These are phyloP conservation scores for Paecilomyces fulvus DNA, from an alignment of 2,329 filamentous ascomycete genomes.

Conservation along the genomic window DNA sequence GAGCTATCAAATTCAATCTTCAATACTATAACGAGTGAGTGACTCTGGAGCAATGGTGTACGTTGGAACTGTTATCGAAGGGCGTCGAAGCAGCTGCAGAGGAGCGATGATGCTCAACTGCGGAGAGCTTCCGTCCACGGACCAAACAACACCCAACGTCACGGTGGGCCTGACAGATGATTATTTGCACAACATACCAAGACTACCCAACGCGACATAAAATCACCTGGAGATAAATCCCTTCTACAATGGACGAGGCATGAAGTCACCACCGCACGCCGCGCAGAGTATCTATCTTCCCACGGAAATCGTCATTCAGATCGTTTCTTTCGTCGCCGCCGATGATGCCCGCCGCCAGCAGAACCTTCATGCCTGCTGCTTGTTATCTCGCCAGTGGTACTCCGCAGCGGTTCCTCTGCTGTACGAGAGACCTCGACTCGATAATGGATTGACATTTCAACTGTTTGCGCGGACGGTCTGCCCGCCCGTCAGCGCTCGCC, in stretches of 20 bases:
- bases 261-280: neutral
- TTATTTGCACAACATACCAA: neutral
- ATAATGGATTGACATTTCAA: slow-evolving; percentile 42
- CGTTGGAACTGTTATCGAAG: neutral
- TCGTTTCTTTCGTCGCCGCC: slow-evolving; percentile 37
- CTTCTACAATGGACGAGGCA: neutral
- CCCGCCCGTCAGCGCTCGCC: slow-evolving; percentile 38
- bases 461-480: slow-evolving; percentile 48
- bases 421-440: slow-evolving; percentile 45
- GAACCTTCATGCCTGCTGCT: slow-evolving; percentile 44
- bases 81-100: neutral
- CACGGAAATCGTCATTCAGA: slow-evolving; percentile 45
- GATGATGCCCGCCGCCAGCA: slow-evolving; percentile 32
- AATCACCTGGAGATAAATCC: neutral
- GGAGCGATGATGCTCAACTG: neutral
- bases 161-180: neutral
- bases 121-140: neutral
- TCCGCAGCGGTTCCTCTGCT: slow-evolving; percentile 42
- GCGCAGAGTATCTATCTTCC: slow-evolving; percentile 36
- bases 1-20: neutral
- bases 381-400: slow-evolving; percentile 51
- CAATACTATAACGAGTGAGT: neutral
- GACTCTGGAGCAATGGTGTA: neutral
- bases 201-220: neutral
- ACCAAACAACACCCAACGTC: neutral